Evolutionary conservation across 495 filamentous ascomycete genomes (phyloP), one percentile per base, ranked within the genome.

Genomic region (Melanomma pulvis-pyrius): DNA sequence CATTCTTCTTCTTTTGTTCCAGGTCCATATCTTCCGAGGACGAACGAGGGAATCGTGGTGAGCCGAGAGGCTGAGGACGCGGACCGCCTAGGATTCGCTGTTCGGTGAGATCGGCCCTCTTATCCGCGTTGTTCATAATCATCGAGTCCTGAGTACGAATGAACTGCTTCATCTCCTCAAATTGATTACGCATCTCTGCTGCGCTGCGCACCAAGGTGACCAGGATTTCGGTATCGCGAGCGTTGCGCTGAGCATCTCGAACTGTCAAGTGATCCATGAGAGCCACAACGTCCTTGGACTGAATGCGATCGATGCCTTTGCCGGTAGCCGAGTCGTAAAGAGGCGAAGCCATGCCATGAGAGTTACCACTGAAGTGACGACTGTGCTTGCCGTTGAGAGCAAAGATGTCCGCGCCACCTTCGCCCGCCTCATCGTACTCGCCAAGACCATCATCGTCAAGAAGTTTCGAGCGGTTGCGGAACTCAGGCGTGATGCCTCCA

Each of bases 191-290:
- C 92, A 98, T 97, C 73, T 99, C 94, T 12, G 96, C 92, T 17
- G 96, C 93, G 66, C 92, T 92, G 55, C 92, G 87, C 51, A 98
- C 94, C 41, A 99, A 83, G 2, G 94, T 96, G 53, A 98, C 90
- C 30, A 99, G 78, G 57, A 99, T 97, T 78, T 98, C 94, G 0
- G 94, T 99, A 71, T 99, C 94, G 41, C 93, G 84, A 50, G 94
- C 94, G 78, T 96, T 97, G 34, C 94, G 91, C 79, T 97, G 93
- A 46, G 92, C 93, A 81, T 99, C 94, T 13, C 94, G 88, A 66
- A 97, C 96, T 74, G 94, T 98, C 65, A 98, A 88, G 84, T 93
- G 94, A 73, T 99, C 93, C 94, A 99, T 98, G 26, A 99, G 80
- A 44, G 94, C 92, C 67, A 98, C 88, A 71, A 99, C 96, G 74